Evolutionary conservation across 2,329 filamentous ascomycete species (phyloP), one percentile per base, ranked within the genome.

Genomic region (Aspergillus hortae): DNA sequence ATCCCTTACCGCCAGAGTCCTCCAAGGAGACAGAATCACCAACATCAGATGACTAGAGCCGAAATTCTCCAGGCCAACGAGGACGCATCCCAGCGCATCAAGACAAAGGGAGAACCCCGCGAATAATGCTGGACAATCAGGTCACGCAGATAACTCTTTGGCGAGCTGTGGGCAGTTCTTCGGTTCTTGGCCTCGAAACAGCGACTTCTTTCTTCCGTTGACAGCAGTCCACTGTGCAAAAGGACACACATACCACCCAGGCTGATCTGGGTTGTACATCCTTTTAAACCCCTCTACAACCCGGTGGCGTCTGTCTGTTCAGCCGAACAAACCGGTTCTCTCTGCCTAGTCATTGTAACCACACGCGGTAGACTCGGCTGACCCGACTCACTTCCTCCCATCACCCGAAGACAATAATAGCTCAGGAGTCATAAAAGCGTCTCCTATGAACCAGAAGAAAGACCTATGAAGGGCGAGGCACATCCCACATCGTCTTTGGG

Each of bases 341-440:
- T 17, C 15, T n/a, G 35, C 14, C 15, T 49, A 50, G 42, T 46
- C 46, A 35, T 42, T 55, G 49, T 41, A 55, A 56, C 55, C 55
- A 55, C 55, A 56, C 55, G 52, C 52, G 55, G 49, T 27, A 49
- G 48, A 49, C 51, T 52, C 55, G 55, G 52, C 43, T 56, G 55
- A 56, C 55, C 55, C 48, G 51, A 51, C 49, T 38, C 43, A 40
- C 9, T 19, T 43, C 30, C 11, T 36, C 38, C 41, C 21, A 46
- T 38, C 17, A 23, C 23, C 44, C 6, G 35, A n/a, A 38, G 15
- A 38, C 15, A 14, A 38, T 15, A 38, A 38, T 38, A 38, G 27
- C 27, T 38, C 35, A 38, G 15, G 35, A 38, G 35, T 17, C 35
- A 17, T 38, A 38, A 17, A n/a, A 38, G 7, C 7, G 35, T 12